A percentile compares a stretch with the other conserved stretches of the same genome.
Evolutionary conservation across 2,329 filamentous ascomycete genomes (phyloP).

Genomic region (Pseudogymnoascus sp.): DNA sequence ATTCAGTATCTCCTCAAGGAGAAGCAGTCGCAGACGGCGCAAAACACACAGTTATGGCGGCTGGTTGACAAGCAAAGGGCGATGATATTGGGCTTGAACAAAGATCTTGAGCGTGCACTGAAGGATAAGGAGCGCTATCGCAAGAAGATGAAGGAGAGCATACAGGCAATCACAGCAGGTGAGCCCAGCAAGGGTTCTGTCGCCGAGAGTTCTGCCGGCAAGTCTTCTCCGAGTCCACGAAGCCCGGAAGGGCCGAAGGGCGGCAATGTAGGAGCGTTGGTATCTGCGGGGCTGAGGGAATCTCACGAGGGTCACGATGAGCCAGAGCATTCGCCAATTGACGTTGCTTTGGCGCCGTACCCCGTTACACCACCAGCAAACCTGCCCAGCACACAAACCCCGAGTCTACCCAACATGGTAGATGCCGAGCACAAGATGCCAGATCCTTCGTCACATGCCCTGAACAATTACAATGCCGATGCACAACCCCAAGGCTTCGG

Average conservation of each 20-base stretch:
- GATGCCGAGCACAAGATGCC: conserved; percentile 54
- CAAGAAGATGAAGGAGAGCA: conserved; percentile 76
- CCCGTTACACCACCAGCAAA: conserved; percentile 58
- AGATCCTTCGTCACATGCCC: conserved; percentile 51
- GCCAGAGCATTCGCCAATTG: conserved; percentile 47
- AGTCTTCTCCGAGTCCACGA: conserved; percentile 1
- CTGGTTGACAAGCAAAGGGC: conserved; percentile 92
- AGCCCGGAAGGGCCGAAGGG: conserved; percentile 13
- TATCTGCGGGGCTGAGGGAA: conserved; percentile 24
- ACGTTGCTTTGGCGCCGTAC: conserved; percentile 53
- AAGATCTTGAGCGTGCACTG: conserved; percentile 80
- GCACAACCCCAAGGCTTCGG: conserved; percentile 23
- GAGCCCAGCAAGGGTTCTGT: not conserved
- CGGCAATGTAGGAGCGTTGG: conserved; percentile 19
- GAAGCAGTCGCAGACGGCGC: conserved; percentile 78
- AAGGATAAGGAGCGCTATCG: conserved; percentile 95
- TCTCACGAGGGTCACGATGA: conserved; percentile 18
- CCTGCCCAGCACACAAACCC: conserved; percentile 22
- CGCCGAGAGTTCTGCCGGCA: not conserved
- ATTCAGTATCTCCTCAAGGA: conserved; percentile 85
- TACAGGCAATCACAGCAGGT: conserved; percentile 32
- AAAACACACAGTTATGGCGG: conserved; percentile 90
- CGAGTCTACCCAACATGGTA: conserved; percentile 33
- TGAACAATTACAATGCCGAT: conserved; percentile 45
- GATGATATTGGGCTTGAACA: conserved; percentile 89